Evolutionary conservation across 108 stramenopile species (phyloP).

Genomic region (Nannochloropsis oceanica): DNA sequence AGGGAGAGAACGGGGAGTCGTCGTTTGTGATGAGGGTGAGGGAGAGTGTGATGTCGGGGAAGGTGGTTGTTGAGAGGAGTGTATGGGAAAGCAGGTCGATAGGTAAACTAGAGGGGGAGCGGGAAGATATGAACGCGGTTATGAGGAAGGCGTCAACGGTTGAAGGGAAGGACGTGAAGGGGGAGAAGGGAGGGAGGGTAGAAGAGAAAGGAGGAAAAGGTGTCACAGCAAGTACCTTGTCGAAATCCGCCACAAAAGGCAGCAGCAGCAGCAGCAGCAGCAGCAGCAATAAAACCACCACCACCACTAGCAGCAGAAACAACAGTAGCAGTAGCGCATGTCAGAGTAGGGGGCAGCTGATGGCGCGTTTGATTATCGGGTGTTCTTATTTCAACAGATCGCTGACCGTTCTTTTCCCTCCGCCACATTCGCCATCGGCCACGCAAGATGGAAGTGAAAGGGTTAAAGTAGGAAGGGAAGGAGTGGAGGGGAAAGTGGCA

Average conservation of each 20-base stretch:
- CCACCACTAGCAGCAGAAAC: too few relatives aligned
- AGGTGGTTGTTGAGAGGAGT: neutral
- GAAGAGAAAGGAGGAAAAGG: neutral
- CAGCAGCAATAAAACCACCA: too few relatives aligned
- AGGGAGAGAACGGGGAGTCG: neutral
- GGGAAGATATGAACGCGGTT: neutral
- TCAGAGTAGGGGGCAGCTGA: too few relatives aligned
- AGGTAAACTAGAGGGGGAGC: neutral
- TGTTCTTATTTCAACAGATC: too few relatives aligned
- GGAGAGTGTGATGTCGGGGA: neutral
- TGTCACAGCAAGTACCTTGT: neutral
- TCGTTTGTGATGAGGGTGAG: neutral
- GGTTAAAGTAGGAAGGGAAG: neutral
- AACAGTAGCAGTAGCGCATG: too few relatives aligned
- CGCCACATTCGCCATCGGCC: too few relatives aligned
- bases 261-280: too few relatives aligned
- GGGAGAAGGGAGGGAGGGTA: neutral
- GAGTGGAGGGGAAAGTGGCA: neutral
- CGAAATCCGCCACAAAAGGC: too few relatives aligned
- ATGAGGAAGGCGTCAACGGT: neutral
- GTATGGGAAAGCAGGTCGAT: neutral
- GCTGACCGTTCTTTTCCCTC: too few relatives aligned
- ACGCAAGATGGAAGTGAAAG: too few relatives aligned
- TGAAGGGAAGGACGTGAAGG: neutral
- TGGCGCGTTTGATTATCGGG: too few relatives aligned